phyloP scores from a whole-genome alignment of 2,329 filamentous ascomycete species.

The Colletotrichum sp. region DNA sequence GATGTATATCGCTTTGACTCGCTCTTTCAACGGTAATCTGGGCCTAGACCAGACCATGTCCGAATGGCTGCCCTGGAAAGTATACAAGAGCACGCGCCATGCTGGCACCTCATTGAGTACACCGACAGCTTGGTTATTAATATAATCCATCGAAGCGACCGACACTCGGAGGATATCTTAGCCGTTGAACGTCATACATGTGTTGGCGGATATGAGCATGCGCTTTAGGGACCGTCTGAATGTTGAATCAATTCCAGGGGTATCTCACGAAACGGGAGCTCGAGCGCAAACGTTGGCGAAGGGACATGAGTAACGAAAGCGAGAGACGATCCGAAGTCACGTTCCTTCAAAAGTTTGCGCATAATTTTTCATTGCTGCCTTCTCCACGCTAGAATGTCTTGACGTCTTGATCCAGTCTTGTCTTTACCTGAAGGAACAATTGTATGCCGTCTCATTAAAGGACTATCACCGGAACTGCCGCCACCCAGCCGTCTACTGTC shows the following conservation, averaged over 20 bases:
- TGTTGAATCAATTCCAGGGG: background rate
- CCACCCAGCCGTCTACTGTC: constrained; percentile 4
- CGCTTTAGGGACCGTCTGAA: background rate
- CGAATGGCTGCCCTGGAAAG: background rate
- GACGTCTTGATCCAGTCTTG: constrained; percentile 3
- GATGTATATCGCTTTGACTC: background rate
- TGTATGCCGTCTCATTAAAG: constrained; percentile 19
- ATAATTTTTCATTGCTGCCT: constrained; percentile 10
- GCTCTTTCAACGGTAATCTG: background rate
- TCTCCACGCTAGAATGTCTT: constrained; percentile 3
- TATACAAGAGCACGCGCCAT: background rate
- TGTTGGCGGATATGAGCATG: background rate
- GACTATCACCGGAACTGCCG: constrained; percentile 12
- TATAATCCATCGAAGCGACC: background rate
- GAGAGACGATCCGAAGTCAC: background rate
- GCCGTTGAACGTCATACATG: background rate
- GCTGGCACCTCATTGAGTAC: background rate
- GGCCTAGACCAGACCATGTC: background rate
- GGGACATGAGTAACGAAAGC: background rate
- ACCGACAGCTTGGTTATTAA: background rate
- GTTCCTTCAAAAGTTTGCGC: background rate
- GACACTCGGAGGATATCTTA: background rate
- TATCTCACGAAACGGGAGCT: background rate
- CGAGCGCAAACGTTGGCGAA: background rate
- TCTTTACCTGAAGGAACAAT: constrained; percentile 12